phyloP scores from a whole-genome alignment of 208 protist genomes.

The Trichomonas vaginalis region DNA sequence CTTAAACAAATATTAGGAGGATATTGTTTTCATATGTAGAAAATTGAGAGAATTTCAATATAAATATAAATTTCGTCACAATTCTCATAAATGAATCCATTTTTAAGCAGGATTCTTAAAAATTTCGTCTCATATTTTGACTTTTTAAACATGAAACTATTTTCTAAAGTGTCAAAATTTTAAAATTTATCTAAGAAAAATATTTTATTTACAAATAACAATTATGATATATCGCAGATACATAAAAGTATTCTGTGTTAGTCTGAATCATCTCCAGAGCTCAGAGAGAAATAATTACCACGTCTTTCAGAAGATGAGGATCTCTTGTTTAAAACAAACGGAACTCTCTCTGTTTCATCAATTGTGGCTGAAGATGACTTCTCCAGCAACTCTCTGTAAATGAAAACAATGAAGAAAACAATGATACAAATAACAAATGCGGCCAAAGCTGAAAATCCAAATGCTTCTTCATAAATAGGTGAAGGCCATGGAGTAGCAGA shows the following conservation, averaged over 20 bases:
- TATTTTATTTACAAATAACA: no score
- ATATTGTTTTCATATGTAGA: no score
- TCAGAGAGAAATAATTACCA: not conserved
- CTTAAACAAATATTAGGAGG: no score
- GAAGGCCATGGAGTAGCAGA: not conserved
- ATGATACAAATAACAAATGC: not conserved
- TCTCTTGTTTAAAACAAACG: not conserved
- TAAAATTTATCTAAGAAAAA: no score
- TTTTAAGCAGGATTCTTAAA: no score
- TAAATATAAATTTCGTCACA: no score
- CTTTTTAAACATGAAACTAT: no score
- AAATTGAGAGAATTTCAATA: no score
- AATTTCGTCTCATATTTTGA: no score
- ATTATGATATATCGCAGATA: no score
- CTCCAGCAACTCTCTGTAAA: not conserved
- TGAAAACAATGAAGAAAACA: not conserved
- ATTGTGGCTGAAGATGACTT: not conserved
- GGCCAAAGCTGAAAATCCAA: not conserved
- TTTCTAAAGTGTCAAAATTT: no score
- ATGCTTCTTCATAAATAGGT: not conserved
- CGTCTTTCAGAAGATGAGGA: not conserved
- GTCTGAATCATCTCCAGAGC: not conserved
- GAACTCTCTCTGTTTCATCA: not conserved
- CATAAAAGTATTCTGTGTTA: not conserved
- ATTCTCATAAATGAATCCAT: no score